A percentile compares a stretch with the other conserved stretches of the same genome.
Evolutionary conservation across 2,329 filamentous ascomycete genomes (phyloP).

Genomic region (Diplodia scrobiculata): DNA sequence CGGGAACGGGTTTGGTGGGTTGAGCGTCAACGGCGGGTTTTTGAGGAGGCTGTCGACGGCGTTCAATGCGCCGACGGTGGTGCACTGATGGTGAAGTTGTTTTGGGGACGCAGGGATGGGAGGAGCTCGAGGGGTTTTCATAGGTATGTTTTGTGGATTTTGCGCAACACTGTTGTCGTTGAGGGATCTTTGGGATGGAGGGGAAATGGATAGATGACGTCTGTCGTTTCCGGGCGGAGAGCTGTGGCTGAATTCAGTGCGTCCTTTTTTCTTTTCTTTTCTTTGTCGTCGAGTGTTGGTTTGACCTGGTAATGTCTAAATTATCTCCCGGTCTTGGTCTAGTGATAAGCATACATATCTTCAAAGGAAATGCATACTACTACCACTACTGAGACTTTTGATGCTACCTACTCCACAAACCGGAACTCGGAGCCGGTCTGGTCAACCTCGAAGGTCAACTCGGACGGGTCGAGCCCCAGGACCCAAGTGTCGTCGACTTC

Average conservation of each 20-base stretch:
- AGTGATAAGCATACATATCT: too few relatives aligned
- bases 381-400: too few relatives aligned
- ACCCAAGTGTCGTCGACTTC: conserved; percentile 23
- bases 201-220: too few relatives aligned
- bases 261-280: too few relatives aligned
- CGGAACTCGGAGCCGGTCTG: not conserved
- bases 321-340: too few relatives aligned
- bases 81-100: not conserved
- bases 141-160: not conserved
- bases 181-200: too few relatives aligned
- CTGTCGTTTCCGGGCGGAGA: too few relatives aligned
- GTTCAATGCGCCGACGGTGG: conserved; percentile 11
- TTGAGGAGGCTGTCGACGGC: conserved; percentile 23
- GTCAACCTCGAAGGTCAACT: conserved; percentile 22
- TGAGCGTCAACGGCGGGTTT: conserved; percentile 16
- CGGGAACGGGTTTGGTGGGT: not conserved
- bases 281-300: too few relatives aligned
- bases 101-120: not conserved
- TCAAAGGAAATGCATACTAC: too few relatives aligned
- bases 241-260: too few relatives aligned
- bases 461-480: conserved; percentile 5
- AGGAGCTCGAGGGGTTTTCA: not conserved
- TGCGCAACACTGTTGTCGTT: not conserved
- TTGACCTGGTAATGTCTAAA: too few relatives aligned
- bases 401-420: not conserved